Percentiles rank a stretch among this genome's conserved stretches.
Conservation (phyloP, 257 asterid species). For the Capsicum baccatum region DNA sequence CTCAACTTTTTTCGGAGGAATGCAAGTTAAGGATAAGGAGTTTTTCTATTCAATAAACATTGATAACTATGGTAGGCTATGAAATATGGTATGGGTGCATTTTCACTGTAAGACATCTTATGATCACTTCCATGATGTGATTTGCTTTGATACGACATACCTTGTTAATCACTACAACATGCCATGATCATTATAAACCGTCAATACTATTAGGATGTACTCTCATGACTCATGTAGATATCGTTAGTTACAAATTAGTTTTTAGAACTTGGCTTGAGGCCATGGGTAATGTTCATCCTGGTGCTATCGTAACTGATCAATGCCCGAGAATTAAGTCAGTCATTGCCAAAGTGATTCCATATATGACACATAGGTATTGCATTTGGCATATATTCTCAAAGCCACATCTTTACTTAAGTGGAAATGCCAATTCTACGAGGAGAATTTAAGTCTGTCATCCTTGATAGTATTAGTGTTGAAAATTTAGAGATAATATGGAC, state of each 20-base stretch:
- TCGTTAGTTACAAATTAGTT: not conserved
- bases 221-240: not conserved
- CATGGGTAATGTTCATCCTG: not conserved
- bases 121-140: not conserved
- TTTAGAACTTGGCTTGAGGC: not conserved
- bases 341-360: not conserved
- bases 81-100: not conserved
- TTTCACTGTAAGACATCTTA: not conserved
- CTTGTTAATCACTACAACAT: not conserved
- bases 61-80: not conserved
- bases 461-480: not conserved
- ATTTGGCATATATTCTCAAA: not conserved
- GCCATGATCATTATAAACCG: not conserved
- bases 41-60: not conserved
- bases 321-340: not conserved
- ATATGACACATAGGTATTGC: not conserved
- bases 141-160: not conserved
- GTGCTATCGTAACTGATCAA: not conserved
- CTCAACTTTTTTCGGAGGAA: too few species aligned
- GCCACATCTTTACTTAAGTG: not conserved
- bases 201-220: not conserved
- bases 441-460: not conserved
- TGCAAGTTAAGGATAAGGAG: not conserved
- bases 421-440: not conserved
- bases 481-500: not conserved